Percentiles rank a stretch among this genome's conserved stretches.
phyloP scores from a whole-genome alignment of 495 filamentous ascomycete species.

The Elasticomyces elasticus region DNA sequence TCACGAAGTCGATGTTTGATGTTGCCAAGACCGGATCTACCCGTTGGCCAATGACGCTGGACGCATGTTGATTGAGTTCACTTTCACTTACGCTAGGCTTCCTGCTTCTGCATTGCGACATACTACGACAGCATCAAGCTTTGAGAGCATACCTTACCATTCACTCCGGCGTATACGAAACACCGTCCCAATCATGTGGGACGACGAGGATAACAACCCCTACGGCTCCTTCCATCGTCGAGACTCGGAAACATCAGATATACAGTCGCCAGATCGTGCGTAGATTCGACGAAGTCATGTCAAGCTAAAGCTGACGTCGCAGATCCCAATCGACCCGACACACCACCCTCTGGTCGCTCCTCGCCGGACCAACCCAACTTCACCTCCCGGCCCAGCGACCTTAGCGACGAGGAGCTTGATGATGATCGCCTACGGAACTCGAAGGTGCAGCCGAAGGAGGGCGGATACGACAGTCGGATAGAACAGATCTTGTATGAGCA shows the following conservation, averaged over 20 bases:
- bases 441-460: constrained; percentile 52
- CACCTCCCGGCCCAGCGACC: constrained; percentile 45
- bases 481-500: constrained; percentile 96
- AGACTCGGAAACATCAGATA: constrained; percentile 65
- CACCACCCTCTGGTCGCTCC: constrained; percentile 32
- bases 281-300: neutral
- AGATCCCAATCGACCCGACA: constrained; percentile 34
- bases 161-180: neutral
- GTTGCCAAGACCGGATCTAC: too few species aligned
- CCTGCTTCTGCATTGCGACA: too few species aligned
- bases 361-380: constrained; percentile 43
- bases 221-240: constrained; percentile 83
- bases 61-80: too few species aligned
- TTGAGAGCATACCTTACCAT: neutral
- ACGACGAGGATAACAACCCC: constrained; percentile 91
- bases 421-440: constrained; percentile 38
- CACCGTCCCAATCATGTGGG: constrained; percentile 47
- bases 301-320: neutral
- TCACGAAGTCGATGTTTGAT: too few species aligned
- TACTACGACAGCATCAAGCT: too few species aligned
- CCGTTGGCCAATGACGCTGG: too few species aligned
- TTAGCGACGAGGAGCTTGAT: constrained; percentile 52
- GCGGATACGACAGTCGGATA: constrained; percentile 85
- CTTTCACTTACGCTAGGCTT: too few species aligned
- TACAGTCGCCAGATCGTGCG: constrained; percentile 46